Evolutionary conservation across 23 red algal species (phyloP).

Genomic region (Gracilaria gracilis): DNA sequence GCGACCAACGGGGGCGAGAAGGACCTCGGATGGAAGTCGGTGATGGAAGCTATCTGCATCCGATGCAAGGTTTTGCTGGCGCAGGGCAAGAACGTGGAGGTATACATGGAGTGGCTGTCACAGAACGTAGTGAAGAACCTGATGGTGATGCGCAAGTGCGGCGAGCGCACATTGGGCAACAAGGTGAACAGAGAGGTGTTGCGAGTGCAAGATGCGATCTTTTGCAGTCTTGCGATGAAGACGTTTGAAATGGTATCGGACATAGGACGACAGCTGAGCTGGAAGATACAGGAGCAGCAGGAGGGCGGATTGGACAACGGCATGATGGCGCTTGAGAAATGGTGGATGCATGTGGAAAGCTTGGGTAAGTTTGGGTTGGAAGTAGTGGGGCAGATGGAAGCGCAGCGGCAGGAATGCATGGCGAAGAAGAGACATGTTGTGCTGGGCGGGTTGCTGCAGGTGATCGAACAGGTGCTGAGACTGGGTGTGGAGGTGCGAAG

Average conservation of each 20-base stretch:
- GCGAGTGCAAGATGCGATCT: conserved; percentile 40
- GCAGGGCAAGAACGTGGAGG: conserved; percentile 1
- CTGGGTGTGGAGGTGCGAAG: background rate
- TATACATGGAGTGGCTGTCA: conserved; percentile 51
- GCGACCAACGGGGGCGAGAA: background rate
- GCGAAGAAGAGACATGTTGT: background rate
- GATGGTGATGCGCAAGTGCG: background rate
- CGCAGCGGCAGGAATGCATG: background rate
- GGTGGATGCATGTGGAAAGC: background rate
- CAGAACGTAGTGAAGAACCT: conserved; percentile 23
- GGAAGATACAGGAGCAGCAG: background rate
- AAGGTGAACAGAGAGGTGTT: background rate
- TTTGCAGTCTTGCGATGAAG: conserved; percentile 24
- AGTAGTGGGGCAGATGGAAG: background rate
- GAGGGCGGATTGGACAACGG: background rate
- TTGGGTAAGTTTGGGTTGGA: background rate
- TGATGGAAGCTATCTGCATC: conserved; percentile 29
- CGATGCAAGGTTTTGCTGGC: background rate
- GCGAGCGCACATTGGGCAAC: background rate
- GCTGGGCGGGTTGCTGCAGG: background rate
- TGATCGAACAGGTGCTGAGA: background rate
- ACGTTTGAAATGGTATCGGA: background rate
- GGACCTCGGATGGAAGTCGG: conserved; percentile 18
- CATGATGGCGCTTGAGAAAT: background rate
- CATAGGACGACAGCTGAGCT: background rate